These are phyloP conservation scores for Trichomonascus vanleenenianus DNA, from an alignment of 805 yeast genomes.

Conservation along the genomic window DNA sequence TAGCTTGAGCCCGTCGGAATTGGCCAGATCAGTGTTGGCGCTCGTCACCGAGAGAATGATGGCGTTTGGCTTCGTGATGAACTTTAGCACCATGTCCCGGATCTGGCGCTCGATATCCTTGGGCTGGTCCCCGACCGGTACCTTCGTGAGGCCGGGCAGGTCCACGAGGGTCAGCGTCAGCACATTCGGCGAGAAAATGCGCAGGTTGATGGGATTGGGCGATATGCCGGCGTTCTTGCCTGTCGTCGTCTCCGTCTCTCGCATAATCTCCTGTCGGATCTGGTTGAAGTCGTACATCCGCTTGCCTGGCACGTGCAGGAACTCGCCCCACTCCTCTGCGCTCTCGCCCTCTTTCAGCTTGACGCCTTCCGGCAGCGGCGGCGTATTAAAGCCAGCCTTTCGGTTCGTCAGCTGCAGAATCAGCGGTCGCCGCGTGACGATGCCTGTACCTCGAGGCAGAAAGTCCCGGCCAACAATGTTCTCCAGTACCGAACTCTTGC, in stretches of 20 bases:
- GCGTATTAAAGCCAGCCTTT: slow-evolving; percentile 32
- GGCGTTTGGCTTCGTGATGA: slow-evolving; percentile 91
- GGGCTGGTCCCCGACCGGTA: slow-evolving; percentile 98
- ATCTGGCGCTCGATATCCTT: slow-evolving; percentile 93
- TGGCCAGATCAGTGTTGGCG: slow-evolving; percentile 94
- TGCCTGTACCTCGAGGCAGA: slow-evolving; percentile 87
- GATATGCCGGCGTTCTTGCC: slow-evolving; percentile 77
- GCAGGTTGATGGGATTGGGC: slow-evolving; percentile 83
- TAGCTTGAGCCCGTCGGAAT: slow-evolving; percentile 89
- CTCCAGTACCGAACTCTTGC: slow-evolving; percentile 83
- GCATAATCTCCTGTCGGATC: slow-evolving; percentile 82
- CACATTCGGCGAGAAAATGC: slow-evolving; percentile 91
- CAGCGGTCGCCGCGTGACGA: slow-evolving; percentile 84
- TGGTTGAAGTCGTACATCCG: slow-evolving; percentile 82
- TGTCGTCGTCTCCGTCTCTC: slow-evolving; percentile 81
- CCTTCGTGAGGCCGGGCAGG: slow-evolving; percentile 95
- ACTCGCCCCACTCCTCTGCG: slow-evolving; percentile 92
- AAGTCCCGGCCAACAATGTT: slow-evolving; percentile 89
- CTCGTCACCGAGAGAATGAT: slow-evolving; percentile 91
- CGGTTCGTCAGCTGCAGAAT: slow-evolving; percentile 73
- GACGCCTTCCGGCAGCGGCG: slow-evolving; percentile 25
- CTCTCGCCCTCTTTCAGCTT: slow-evolving; percentile 21
- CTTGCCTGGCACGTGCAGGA: slow-evolving; percentile 83
- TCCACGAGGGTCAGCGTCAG: slow-evolving; percentile 91
- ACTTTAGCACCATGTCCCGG: slow-evolving; percentile 86